phyloP scores from a whole-genome alignment of 192 early-diverging fungal species.

The Lunasporangiospora selenospora region DNA sequence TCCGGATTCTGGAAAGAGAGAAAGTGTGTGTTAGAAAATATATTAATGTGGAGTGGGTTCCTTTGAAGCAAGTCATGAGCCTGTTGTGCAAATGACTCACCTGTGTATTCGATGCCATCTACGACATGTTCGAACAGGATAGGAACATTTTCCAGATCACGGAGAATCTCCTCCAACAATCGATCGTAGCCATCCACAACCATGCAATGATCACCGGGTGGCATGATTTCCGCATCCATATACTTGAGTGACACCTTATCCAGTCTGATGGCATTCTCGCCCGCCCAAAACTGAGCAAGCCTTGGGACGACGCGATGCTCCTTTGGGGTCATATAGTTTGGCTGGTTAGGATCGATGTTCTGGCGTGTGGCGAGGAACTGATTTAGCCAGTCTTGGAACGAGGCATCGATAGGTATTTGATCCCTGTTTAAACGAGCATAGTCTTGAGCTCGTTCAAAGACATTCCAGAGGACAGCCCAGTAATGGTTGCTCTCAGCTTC shows the following conservation, averaged over 20 bases:
- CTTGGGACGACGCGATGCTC: conserved; percentile 22
- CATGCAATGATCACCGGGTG: conserved; percentile 46
- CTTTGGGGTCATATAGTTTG: conserved; percentile 32
- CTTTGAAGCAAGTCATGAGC: too few relatives aligned
- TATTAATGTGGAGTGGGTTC: too few relatives aligned
- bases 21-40: too few relatives aligned
- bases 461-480: conserved; percentile 42
- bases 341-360: conserved; percentile 3
- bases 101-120: conserved; percentile 38
- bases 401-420: conserved; percentile 19
- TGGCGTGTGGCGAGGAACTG: conserved; percentile 25
- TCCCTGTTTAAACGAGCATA: conserved; percentile 21
- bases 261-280: conserved; percentile 36
- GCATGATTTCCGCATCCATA: conserved; percentile 46
- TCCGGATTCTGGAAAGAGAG: conserved; percentile 16
- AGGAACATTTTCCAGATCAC: conserved; percentile 21
- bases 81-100: too few relatives aligned
- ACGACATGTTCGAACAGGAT: conserved; percentile 46
- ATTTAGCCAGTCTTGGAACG: conserved; percentile 32
- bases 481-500: conserved; percentile 42
- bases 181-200: conserved; percentile 42
- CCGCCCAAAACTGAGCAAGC: conserved; percentile 41
- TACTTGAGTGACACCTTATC: conserved; percentile 49
- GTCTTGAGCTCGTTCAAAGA: conserved; percentile 29
- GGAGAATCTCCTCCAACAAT: conserved; percentile 22